Conservation (phyloP, 2,329 filamentous ascomycete genomes). For the Xylaria sp. region DNA sequence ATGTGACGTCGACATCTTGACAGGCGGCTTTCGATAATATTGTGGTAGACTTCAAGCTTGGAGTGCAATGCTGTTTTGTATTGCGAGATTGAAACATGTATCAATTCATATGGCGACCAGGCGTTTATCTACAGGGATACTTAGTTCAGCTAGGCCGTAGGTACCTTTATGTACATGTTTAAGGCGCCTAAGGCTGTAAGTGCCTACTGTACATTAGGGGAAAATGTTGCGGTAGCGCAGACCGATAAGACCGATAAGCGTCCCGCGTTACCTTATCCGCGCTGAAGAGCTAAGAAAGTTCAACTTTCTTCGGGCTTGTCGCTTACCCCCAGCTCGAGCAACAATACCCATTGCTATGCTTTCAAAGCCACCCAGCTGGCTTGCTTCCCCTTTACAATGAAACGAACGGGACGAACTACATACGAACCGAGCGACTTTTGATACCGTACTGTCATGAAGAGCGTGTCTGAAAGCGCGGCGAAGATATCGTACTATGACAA, state of each 20-base stretch:
- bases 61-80: not conserved
- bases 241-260: constrained; percentile 32
- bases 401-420: not conserved
- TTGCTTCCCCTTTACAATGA: not conserved
- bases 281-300: not conserved
- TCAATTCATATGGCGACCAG: not conserved
- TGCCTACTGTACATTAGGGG: not conserved
- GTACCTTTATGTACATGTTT: no score
- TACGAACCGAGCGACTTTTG: not conserved
- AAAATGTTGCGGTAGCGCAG: constrained; percentile 10
- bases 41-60: not conserved
- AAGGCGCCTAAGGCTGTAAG: not conserved
- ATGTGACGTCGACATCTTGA: constrained; percentile 61
- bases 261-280: not conserved
- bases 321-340: not conserved
- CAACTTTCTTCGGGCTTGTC: not conserved
- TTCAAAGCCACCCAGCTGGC: not conserved
- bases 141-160: no score
- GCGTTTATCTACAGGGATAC: no score
- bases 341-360: constrained; percentile 8
- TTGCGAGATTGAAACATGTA: constrained; percentile 5
- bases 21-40: not conserved
- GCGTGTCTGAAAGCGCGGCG: constrained; percentile 10
- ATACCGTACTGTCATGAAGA: constrained; percentile 26
- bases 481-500: constrained; percentile 43